Evolutionary conservation across 192 early-diverging fungal genomes (phyloP).

Genomic region (Mycoemilia scoparia): DNA sequence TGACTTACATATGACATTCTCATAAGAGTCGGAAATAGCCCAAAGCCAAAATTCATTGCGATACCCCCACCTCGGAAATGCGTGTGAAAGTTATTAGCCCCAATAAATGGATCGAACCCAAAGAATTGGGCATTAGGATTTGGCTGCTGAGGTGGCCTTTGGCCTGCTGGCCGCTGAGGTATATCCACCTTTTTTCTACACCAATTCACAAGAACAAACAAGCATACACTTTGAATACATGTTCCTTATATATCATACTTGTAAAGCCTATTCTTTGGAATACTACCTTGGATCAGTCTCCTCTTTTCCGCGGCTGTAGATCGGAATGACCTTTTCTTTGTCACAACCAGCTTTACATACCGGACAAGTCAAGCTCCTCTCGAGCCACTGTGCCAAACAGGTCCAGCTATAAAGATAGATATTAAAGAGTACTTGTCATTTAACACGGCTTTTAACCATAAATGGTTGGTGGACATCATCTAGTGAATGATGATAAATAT

Average conservation of each 20-base stretch:
- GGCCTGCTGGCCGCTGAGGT: slow-evolving; percentile 59
- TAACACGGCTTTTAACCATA: background rate
- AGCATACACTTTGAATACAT: too few species aligned
- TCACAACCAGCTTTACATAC: slow-evolving; percentile 75
- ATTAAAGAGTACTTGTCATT: background rate
- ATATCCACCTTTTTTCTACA: slow-evolving; percentile 24
- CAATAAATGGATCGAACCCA: slow-evolving; percentile 36
- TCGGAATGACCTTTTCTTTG: slow-evolving; percentile 65
- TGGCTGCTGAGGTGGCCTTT: slow-evolving; percentile 47
- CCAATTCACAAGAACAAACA: too few species aligned
- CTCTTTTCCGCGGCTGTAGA: slow-evolving; percentile 63
- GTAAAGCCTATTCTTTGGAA: too few species aligned
- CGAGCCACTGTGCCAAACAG: slow-evolving; percentile 57
- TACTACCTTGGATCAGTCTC: slow-evolving; percentile 44
- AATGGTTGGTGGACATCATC: background rate
- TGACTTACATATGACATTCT: slow-evolving; percentile 23
- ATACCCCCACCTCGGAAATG: slow-evolving; percentile 19
- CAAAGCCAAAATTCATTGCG: slow-evolving; percentile 48
- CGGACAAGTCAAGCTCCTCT: slow-evolving; percentile 58
- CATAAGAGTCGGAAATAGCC: slow-evolving; percentile 52
- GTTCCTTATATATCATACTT: too few species aligned
- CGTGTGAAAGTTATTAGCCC: slow-evolving; percentile 33
- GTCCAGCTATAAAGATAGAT: too few species aligned
- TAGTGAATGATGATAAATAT: too few species aligned
- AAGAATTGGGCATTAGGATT: slow-evolving; percentile 35